Conservation (phyloP, 805 yeast species). For the Zygoascus tannicola region DNA sequence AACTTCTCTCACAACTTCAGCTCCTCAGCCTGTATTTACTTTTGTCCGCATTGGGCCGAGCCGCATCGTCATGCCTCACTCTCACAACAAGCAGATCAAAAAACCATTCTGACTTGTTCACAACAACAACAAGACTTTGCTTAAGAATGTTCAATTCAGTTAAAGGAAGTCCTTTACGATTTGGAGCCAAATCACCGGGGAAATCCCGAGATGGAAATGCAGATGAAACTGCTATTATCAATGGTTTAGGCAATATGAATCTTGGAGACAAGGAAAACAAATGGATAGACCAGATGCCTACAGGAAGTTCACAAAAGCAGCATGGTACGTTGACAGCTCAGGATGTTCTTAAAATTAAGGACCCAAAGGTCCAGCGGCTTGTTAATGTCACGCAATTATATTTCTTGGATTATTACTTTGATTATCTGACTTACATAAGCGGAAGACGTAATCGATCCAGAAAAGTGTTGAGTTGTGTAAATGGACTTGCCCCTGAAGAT, state of each 20-base stretch:
- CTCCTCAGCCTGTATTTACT: no score
- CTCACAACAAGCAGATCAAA: no score
- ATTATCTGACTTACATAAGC: constrained; percentile 86
- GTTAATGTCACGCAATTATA: constrained; percentile 91
- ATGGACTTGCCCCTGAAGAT: constrained; percentile 30
- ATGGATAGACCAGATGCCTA: background rate
- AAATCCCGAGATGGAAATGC: constrained; percentile 2
- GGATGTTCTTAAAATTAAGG: constrained; percentile 38
- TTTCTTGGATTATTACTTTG: constrained; percentile 92
- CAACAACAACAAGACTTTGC: no score
- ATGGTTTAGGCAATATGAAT: constrained; percentile 13
- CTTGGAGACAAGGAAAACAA: constrained; percentile 3
- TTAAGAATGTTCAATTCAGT: background rate
- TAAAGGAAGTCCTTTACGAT: background rate
- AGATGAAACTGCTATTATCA: constrained; percentile 17
- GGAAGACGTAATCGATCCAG: constrained; percentile 74
- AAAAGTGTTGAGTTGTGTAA: constrained; percentile 48
- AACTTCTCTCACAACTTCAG: no score
- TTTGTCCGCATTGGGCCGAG: background rate
- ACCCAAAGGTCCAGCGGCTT: constrained; percentile 70
- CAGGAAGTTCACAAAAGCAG: background rate
- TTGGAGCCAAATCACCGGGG: background rate
- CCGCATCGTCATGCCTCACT: no score
- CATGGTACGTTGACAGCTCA: constrained; percentile 8
- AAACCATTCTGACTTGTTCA: no score